These are phyloP conservation scores for Leccinum pellstonianum DNA, from an alignment of 768 basidiomycete genomes.

Conservation along the genomic window DNA sequence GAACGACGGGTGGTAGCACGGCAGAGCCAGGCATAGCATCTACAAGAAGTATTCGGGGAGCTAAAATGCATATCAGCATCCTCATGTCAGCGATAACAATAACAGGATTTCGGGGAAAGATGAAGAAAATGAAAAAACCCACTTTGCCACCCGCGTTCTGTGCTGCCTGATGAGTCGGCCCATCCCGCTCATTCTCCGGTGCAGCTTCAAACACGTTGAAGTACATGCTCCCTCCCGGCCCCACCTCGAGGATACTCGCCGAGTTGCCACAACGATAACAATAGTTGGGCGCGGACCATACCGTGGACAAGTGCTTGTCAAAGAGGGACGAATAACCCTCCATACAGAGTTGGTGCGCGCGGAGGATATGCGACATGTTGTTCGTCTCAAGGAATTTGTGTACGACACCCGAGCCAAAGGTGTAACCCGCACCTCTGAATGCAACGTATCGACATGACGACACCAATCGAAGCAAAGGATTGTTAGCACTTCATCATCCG, in stretches of 20 bases:
- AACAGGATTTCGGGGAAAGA: neutral
- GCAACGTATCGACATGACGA: neutral
- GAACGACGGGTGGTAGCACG: neutral
- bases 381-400: conserved; percentile 97
- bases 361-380: conserved; percentile 94
- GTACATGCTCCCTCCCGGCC: conserved; percentile 81
- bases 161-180: conserved; percentile 74
- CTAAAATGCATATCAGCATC: conserved; percentile 36
- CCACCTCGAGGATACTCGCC: conserved; percentile 94
- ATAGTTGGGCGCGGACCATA: conserved; percentile 99
- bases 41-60: conserved; percentile 80
- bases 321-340: conserved; percentile 98
- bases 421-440: conserved; percentile 92
- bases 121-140: conserved; percentile 7
- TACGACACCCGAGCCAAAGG: conserved; percentile 96
- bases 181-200: conserved; percentile 95
- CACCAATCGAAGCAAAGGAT: conserved; percentile 3
- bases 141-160: conserved; percentile 77
- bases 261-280: conserved; percentile 98
- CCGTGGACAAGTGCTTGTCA: conserved; percentile 92
- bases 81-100: neutral
- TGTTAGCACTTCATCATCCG: conserved; percentile 11
- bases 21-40: neutral
- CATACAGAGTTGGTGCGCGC: conserved; percentile 99
- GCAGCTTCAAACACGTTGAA: conserved; percentile 99